Evolutionary conservation across 1,139 yeast species (phyloP), one percentile per base, ranked within the genome.

Genomic region (Pneumocystis sp.): DNA sequence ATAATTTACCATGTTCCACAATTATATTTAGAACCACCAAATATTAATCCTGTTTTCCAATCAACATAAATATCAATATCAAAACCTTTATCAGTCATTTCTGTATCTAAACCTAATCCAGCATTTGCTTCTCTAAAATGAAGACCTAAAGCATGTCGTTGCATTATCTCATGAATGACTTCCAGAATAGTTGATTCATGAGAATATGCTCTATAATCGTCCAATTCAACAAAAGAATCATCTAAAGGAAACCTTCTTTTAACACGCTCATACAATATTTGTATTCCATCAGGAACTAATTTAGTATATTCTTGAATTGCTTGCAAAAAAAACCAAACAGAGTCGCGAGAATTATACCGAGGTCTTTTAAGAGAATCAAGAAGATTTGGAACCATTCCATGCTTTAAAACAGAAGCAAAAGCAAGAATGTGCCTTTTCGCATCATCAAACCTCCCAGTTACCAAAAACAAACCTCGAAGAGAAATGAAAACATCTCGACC

Each of bases 401-500:
- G 97, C 74, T 93, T 93, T 73, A 91, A 80, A 1, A 97, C 93
- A 68, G 88, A 83, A 0, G 95, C 97, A 79, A 90, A 93, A 5
- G 87, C 89, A 65, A 91, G 76, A 68, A 93, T 89, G 73, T 93
- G 97, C 63, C 77, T 76, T 71, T 81, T 85, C 0, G 97, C 97
- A 66, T 86, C 93, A 2, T 86, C 88, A 72, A 74, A 83, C 66
- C 97, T 80, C 19, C 87, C 95, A 0, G 96, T 82, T 0, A 87
- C 85, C 59, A 91, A 76, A 68, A 90, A 77, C 63, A 91, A 79
- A 0, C 98, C 98, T 69, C 96, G 80, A 66, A 87, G 80, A 0
- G 96, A 82, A 66, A 93, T 86, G 73, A 93, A 93, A 1, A 90
- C 96, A 76, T 93, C 98, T 73, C 98, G 82, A 40, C 98, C 98